These are phyloP conservation scores for Ceratocystis diversiconidia DNA, from an alignment of 2,329 filamentous ascomycete genomes.

Conservation along the genomic window DNA sequence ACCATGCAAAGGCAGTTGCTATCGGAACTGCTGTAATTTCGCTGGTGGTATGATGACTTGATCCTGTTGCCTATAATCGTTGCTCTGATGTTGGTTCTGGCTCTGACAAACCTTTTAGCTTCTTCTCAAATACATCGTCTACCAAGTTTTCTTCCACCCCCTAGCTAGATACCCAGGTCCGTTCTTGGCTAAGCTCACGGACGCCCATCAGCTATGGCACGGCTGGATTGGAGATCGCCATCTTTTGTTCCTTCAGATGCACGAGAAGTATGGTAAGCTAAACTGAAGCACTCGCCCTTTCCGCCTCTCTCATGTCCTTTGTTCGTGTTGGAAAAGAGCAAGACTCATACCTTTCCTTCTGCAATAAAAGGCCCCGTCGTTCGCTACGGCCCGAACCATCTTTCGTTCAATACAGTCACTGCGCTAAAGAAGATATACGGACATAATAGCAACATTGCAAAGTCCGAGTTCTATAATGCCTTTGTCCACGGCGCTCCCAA, in stretches of 20 bases:
- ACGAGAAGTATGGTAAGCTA: constrained; percentile 51
- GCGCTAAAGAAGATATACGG: constrained; percentile 55
- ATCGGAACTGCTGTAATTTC: neutral
- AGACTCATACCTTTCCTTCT: neutral
- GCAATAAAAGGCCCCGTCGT: constrained; percentile 41
- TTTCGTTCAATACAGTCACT: constrained; percentile 61
- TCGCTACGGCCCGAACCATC: constrained; percentile 63
- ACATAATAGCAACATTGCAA: constrained; percentile 45
- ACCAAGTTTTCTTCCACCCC: constrained; percentile 49
- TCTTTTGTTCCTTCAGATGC: constrained; percentile 55
- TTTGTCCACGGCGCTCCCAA: constrained; percentile 58
- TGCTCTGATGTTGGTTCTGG: neutral
- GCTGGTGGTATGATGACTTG: neutral
- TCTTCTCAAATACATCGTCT: constrained; percentile 31
- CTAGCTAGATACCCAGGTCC: constrained; percentile 52
- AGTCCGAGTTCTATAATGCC: constrained; percentile 59
- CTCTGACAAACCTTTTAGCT: neutral
- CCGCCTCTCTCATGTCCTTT: neutral
- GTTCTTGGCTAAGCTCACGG: constrained; percentile 47
- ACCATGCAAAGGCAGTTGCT: neutral
- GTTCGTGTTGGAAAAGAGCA: no score
- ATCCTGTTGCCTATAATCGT: neutral
- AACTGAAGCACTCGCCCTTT: constrained; percentile 12
- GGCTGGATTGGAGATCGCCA: constrained; percentile 63
- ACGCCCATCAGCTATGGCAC: constrained; percentile 54